These are phyloP conservation scores for Citrus maxima DNA, from an alignment of 345 rosid species.

Conservation along the genomic window DNA sequence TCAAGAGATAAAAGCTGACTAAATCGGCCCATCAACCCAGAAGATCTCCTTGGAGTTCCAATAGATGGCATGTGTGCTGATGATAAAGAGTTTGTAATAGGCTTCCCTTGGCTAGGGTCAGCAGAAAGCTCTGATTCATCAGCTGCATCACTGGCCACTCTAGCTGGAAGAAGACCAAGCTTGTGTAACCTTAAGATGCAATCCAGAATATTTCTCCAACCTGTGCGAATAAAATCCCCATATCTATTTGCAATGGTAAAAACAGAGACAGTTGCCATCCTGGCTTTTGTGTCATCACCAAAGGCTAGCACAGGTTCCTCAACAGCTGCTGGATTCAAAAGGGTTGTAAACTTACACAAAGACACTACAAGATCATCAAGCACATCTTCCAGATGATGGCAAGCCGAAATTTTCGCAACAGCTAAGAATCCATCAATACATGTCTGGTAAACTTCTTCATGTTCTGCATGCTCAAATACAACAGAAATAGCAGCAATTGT, in stretches of 20 bases:
- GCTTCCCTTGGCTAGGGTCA: slow-evolving; percentile 84
- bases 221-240: slow-evolving; percentile 89
- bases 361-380: slow-evolving; percentile 96
- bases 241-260: slow-evolving; percentile 97
- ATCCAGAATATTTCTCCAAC: slow-evolving; percentile 98
- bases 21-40: slow-evolving; percentile 98
- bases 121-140: slow-evolving; percentile 88
- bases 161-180: slow-evolving; percentile 97
- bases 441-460: slow-evolving; percentile 90
- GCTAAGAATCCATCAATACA: slow-evolving; percentile 98
- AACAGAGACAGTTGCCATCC: slow-evolving; percentile 94
- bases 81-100: slow-evolving; percentile 67
- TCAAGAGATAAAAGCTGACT: slow-evolving; percentile 99
- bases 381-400: slow-evolving; percentile 98
- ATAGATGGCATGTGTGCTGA: slow-evolving; percentile 72
- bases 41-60: slow-evolving; percentile 94
- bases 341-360: slow-evolving; percentile 92
- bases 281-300: slow-evolving; percentile 93
- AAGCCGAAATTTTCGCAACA: slow-evolving; percentile 94
- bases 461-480: slow-evolving; percentile 97
- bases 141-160: slow-evolving; percentile 96
- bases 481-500: slow-evolving; percentile 98
- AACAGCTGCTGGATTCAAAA: slow-evolving; percentile 73
- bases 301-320: slow-evolving; percentile 97
- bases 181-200: slow-evolving; percentile 94